Evolutionary conservation across 495 filamentous ascomycete genomes (phyloP), one percentile per base, ranked within the genome.

Genomic region (Staphylotrichum tortipilum): DNA sequence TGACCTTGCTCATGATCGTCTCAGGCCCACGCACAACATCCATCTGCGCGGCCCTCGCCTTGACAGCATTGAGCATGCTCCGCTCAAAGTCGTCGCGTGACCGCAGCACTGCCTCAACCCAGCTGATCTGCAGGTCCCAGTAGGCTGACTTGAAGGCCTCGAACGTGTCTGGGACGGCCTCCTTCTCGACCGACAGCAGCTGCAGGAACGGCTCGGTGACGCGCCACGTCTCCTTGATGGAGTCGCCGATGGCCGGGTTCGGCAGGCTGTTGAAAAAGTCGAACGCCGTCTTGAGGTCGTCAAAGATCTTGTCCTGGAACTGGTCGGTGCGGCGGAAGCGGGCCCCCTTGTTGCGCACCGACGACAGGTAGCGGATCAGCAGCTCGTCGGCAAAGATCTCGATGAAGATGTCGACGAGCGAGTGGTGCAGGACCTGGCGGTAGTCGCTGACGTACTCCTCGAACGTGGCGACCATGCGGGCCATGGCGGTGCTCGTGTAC

Each of bases 401-500:
- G 61, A 92, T 79, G 58, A 82, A 80, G 58, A 97, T 89, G 61
- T 95, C 91, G 44, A 85, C 78, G 3, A 99, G 79, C 11, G 84
- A 86, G 46, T 85, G 80, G 66, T 94, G 87, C 15, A 97, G 75
- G 18, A 90, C 85, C 28, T 74, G 72, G 29, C 75, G 68, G 73
- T 95, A 94, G 65, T 97, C 92, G 61, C 74, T 66, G 48, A 96
- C 78, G 67, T 99, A 99, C 65, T 95, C 91, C 52, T 94, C 86
- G 57, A 97, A 88, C 1, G 92, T 99, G 26, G 82, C 86, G 21
- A 85, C 81, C 72, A 97, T 94, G 38, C 88, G 85, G 53, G 85
- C 85, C 78, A 96, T 87, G 37, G 84, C 81, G 41, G 80, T 85
- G 48, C 82, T 80, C 17, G 74, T 70, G 61, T 96, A 96, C 92